These are phyloP conservation scores for Blastosporella zonata DNA, from an alignment of 1,284 basidiomycete species.

Conservation along the genomic window DNA sequence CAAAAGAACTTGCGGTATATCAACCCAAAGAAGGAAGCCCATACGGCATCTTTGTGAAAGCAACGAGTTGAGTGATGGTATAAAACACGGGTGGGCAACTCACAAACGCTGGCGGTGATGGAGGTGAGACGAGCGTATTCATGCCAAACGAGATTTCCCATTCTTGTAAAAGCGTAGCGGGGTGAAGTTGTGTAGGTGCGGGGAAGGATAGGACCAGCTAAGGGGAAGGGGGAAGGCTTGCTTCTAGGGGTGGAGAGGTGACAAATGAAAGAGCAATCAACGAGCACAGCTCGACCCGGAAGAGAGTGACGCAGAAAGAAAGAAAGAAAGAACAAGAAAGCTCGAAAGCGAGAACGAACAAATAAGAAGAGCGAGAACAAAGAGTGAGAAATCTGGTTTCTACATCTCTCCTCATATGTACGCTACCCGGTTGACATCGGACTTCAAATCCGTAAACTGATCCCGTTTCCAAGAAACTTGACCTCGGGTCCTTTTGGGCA, in stretches of 20 bases:
- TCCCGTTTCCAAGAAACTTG: conserved; percentile 19
- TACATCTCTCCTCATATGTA: neutral
- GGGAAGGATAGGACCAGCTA: conserved; percentile 27
- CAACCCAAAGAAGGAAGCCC: conserved; percentile 76
- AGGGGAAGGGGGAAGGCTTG: conserved; percentile 29
- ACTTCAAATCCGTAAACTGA: conserved; percentile 21
- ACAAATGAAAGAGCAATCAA: conserved; percentile 33
- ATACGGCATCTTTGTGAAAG: conserved; percentile 59
- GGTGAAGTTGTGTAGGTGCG: conserved; percentile 16
- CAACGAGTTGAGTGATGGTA: conserved; percentile 11
- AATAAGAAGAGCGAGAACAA: conserved; percentile 21
- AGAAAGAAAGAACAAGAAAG: conserved; percentile 23
- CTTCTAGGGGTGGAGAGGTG: conserved; percentile 27
- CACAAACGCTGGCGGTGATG: conserved; percentile 72
- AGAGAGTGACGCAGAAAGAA: conserved; percentile 27
- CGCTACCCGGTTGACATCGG: conserved; percentile 18
- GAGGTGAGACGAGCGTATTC: conserved; percentile 73
- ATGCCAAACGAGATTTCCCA: conserved; percentile 85
- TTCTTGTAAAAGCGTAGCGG: conserved; percentile 16
- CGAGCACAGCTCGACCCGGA: conserved; percentile 57
- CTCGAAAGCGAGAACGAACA: conserved; percentile 19
- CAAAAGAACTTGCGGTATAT: conserved; percentile 90
- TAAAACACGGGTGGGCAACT: conserved; percentile 33
- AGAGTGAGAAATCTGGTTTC: neutral
- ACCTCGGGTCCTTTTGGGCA: conserved; percentile 2